Conservation (phyloP, 2,329 filamentous ascomycete genomes). For the Pseudogymnoascus sp. region DNA sequence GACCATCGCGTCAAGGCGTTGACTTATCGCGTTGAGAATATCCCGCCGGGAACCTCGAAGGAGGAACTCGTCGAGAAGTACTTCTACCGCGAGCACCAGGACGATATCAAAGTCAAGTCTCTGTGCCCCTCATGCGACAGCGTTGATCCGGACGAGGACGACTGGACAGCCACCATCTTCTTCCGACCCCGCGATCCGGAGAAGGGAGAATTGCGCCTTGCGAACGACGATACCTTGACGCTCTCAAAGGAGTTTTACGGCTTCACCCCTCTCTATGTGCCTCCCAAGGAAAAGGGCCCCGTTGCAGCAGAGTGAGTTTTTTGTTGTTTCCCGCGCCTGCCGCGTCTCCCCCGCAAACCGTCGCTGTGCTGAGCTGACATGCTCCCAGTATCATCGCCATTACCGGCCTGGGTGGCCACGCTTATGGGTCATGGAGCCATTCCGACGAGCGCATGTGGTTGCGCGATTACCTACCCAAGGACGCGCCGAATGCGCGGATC, state of each 20-base stretch:
- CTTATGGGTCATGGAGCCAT: slow-evolving; percentile 10
- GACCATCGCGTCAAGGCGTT: neutral
- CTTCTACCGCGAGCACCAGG: slow-evolving; percentile 3
- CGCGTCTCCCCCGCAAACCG: neutral
- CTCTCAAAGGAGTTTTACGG: neutral
- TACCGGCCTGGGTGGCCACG: slow-evolving; percentile 12
- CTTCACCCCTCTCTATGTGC: slow-evolving; percentile 1
- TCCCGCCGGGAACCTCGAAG: slow-evolving; percentile 8
- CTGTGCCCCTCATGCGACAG: slow-evolving; percentile 9
- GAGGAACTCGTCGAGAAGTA: slow-evolving; percentile 7
- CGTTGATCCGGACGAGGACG: neutral
- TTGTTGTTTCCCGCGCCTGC: neutral
- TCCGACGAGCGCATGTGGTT: slow-evolving; percentile 12
- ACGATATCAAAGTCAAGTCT: slow-evolving; percentile 11
- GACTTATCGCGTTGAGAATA: slow-evolving; percentile 14
- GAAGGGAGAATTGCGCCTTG: neutral
- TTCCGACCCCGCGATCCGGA: neutral
- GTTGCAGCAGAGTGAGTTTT: neutral
- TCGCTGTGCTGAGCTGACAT: neutral
- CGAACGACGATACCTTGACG: slow-evolving; percentile 1
- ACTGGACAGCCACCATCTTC: slow-evolving; percentile 7
- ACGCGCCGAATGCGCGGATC: slow-evolving; percentile 7
- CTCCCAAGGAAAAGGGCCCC: neutral
- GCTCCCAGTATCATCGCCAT: slow-evolving; percentile 12
- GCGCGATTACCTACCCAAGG: slow-evolving; percentile 10